Evolutionary conservation across 495 filamentous ascomycete genomes (phyloP).

Genomic region (Aeminium ludgeri): DNA sequence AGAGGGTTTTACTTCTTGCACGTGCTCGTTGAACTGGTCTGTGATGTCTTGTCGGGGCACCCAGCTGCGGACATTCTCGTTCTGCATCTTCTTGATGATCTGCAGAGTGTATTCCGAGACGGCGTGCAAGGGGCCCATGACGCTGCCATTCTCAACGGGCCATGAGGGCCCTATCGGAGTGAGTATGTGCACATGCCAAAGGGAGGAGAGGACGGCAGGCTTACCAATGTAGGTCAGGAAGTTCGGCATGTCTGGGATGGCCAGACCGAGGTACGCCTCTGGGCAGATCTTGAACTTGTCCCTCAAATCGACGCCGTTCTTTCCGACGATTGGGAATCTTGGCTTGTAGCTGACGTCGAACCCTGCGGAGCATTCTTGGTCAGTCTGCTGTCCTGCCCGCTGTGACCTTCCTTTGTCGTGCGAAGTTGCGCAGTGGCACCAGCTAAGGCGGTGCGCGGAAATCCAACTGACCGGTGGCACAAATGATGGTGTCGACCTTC

Average conservation of each 20-base stretch:
- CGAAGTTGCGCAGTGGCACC: too few relatives aligned
- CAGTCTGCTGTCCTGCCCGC: too few relatives aligned
- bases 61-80: constrained; percentile 21
- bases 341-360: constrained; percentile 25
- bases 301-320: constrained; percentile 18
- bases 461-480: constrained; percentile 19
- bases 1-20: constrained; percentile 8
- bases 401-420: too few relatives aligned
- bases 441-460: too few relatives aligned
- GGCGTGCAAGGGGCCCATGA: constrained; percentile 18
- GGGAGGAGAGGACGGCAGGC: not conserved
- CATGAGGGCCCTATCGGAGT: constrained; percentile 5
- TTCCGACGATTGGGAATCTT: constrained; percentile 23
- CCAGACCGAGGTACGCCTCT: constrained; percentile 22
- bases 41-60: constrained; percentile 22
- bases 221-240: constrained; percentile 21
- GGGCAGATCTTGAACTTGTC: constrained; percentile 23
- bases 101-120: constrained; percentile 22
- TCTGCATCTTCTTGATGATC: constrained; percentile 26
- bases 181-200: not conserved
- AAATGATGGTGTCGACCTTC: constrained; percentile 24
- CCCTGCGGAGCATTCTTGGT: too few relatives aligned
- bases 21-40: constrained; percentile 23
- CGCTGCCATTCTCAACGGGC: constrained; percentile 23
- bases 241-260: constrained; percentile 24